These are phyloP conservation scores for Teratosphaeria nubilosa DNA, from an alignment of 2,329 filamentous ascomycete species.

Conservation along the genomic window DNA sequence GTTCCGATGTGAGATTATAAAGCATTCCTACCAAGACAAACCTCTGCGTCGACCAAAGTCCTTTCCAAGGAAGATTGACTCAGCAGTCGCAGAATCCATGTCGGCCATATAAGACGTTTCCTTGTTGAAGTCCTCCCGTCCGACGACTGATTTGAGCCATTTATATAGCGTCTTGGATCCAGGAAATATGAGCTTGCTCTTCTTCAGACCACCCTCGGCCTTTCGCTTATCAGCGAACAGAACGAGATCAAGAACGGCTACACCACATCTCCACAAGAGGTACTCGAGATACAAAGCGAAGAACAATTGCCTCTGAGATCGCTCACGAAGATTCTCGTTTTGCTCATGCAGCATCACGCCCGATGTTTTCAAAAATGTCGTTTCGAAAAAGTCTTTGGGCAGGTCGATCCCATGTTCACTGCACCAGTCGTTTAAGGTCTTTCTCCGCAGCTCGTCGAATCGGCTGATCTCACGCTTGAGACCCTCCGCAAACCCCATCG, in stretches of 20 bases:
- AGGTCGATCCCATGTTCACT: slow-evolving; percentile 37
- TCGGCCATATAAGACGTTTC: slow-evolving; percentile 46
- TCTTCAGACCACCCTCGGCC: slow-evolving; percentile 54
- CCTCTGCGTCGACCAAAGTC: slow-evolving; percentile 43
- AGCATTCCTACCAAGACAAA: not conserved
- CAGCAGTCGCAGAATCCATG: slow-evolving; percentile 44
- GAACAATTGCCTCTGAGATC: slow-evolving; percentile 58
- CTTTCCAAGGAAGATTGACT: slow-evolving; percentile 55
- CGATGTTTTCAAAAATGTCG: slow-evolving; percentile 33
- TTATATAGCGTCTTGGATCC: slow-evolving; percentile 52
- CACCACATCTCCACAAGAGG: slow-evolving; percentile 48
- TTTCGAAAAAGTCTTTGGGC: slow-evolving; percentile 42
- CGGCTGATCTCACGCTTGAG: slow-evolving; percentile 44
- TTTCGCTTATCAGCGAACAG: slow-evolving; percentile 57
- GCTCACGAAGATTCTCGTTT: slow-evolving; percentile 52
- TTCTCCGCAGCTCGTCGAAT: slow-evolving; percentile 49
- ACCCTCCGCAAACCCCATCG: slow-evolving; percentile 45
- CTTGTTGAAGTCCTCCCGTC: slow-evolving; percentile 43
- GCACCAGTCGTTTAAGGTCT: slow-evolving; percentile 43
- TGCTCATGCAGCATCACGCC: slow-evolving; percentile 27
- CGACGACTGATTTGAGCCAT: slow-evolving; percentile 43
- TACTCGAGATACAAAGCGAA: slow-evolving; percentile 64
- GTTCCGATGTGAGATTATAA: not conserved
- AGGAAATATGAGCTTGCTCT: slow-evolving; percentile 54
- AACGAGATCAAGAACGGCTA: slow-evolving; percentile 53